A percentile compares a stretch with the other conserved stretches of the same genome.
Evolutionary conservation across 805 yeast genomes (phyloP).

Genomic region (Yarrowia sp.): DNA sequence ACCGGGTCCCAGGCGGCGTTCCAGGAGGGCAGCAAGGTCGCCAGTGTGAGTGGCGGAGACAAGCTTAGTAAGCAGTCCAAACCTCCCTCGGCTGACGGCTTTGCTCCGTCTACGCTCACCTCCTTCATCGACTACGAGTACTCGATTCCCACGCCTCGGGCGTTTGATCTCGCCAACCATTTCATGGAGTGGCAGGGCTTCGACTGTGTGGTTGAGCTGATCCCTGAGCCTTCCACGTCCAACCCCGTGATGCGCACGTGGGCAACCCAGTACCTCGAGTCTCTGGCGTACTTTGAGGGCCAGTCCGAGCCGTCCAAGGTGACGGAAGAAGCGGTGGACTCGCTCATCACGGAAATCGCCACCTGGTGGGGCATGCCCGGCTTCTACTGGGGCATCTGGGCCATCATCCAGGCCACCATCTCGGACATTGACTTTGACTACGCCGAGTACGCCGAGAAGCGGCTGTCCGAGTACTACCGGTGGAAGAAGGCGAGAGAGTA

Average conservation of each 20-base stretch:
- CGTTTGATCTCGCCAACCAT: conserved; percentile 91
- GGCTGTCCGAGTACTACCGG: conserved; percentile 71
- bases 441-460: conserved; percentile 61
- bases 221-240: conserved; percentile 59
- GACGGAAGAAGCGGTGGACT: conserved; percentile 51
- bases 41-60: too few species aligned
- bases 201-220: conserved; percentile 66
- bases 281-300: conserved; percentile 41
- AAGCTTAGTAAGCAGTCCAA: not conserved
- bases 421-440: conserved; percentile 78
- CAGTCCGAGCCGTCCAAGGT: conserved; percentile 12
- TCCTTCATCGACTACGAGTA: conserved; percentile 92
- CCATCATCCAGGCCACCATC: conserved; percentile 72
- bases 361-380: conserved; percentile 81
- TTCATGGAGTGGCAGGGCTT: conserved; percentile 95
- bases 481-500: conserved; percentile 57
- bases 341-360: conserved; percentile 61
- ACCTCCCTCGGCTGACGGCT: not conserved
- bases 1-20: conserved; percentile 12
- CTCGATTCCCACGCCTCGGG: conserved; percentile 88
- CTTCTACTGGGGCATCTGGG: conserved; percentile 86
- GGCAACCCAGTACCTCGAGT: conserved; percentile 64
- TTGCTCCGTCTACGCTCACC: conserved; percentile 34
- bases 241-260: conserved; percentile 61
- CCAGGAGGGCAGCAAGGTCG: not conserved